Base-by-base conservation (phyloP, 2,329 filamentous ascomycete genomes). In the Nigrospora oryzae region DNA sequence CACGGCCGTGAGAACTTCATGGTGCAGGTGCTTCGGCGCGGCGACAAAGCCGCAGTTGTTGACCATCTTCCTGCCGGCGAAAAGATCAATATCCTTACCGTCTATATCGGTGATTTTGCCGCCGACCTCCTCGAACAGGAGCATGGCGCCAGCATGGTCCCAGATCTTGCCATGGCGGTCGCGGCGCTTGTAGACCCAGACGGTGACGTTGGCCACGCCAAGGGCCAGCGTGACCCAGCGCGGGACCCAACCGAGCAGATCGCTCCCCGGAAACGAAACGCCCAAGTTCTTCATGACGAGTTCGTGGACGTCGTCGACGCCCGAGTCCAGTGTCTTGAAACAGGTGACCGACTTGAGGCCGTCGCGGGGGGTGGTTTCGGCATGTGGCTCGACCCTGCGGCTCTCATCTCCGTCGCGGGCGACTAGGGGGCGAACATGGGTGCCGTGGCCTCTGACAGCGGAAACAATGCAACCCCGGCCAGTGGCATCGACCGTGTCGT, bases 101-200 rank as follows among this genome's bases (percentile, higher is more conserved):
- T 72, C 63, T 0, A 78, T 65, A 49, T 81, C 77, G 0, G 75
- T 79, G 42, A 81, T 65, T 46, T 62, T 66, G 1, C 77, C 77
- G 1, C 77, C 77, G 2, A 71, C 64, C 55, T 81, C 77, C 48
- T 77, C 70, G 37, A 76, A 80, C 8, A 81, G 54, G 31, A 81
- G 54, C 73, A 79, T 78, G 0, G 75, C 77, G 2, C 77, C 77
- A 0, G 76, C 75, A 45, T 81, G 77, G 49, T 81, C 77, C 77
- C 76, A 81, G 1, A 75, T 64, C 60, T 81, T 80, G 11, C 68
- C 77, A 11, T 63, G 63, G 1, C 75, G 63, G 19, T 68, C 65
- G 16, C 65, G 62, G 17, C 61, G 58, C 49, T 69, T 71, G 61
- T 80, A 81, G 11, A 77, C 69, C 75, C 76, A 80, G 11, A 78